A percentile compares a stretch with the other conserved stretches of the same genome.
phyloP scores from a whole-genome alignment of 768 basidiomycete genomes.

The Phlebiopsis gigantea region DNA sequence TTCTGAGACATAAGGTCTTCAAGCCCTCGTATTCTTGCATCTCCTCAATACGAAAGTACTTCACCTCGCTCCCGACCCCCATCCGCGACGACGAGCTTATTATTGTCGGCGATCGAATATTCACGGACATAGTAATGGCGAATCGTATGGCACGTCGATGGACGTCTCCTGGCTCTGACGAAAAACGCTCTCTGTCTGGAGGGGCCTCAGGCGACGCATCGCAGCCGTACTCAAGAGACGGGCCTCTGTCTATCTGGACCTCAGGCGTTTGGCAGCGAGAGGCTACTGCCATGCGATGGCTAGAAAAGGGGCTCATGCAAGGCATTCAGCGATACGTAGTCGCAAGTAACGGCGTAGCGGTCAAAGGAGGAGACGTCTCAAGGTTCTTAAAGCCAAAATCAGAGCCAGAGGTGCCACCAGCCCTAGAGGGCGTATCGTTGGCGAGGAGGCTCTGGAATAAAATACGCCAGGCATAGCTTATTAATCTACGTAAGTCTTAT shows the following conservation, averaged over 20 bases:
- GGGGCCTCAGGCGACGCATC: background rate
- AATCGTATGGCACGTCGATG: conserved; percentile 52
- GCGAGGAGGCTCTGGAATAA: background rate
- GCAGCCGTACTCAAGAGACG: conserved; percentile 20
- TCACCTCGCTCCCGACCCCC: conserved; percentile 52
- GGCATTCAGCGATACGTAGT: conserved; percentile 37
- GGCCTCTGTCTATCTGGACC: conserved; percentile 68
- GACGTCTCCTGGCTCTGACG: background rate
- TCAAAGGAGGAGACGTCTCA: background rate
- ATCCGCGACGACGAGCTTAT: conserved; percentile 62
- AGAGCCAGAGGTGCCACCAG: background rate
- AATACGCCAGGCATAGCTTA: background rate
- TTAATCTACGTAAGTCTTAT: background rate
- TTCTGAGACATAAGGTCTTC: conserved; percentile 67
- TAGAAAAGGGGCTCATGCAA: conserved; percentile 48
- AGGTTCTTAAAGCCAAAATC: background rate
- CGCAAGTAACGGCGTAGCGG: conserved; percentile 10
- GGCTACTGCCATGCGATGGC: conserved; percentile 52
- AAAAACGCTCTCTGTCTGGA: conserved; percentile 11
- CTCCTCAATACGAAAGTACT: conserved; percentile 65
- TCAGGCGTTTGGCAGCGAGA: conserved; percentile 66
- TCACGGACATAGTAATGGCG: conserved; percentile 88
- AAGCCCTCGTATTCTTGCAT: conserved; percentile 86
- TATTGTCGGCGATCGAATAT: conserved; percentile 86
- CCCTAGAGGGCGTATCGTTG: background rate